These are phyloP conservation scores for Cutaneotrichosporon mucoides DNA, from an alignment of 1,284 basidiomycete genomes.

Conservation along the genomic window DNA sequence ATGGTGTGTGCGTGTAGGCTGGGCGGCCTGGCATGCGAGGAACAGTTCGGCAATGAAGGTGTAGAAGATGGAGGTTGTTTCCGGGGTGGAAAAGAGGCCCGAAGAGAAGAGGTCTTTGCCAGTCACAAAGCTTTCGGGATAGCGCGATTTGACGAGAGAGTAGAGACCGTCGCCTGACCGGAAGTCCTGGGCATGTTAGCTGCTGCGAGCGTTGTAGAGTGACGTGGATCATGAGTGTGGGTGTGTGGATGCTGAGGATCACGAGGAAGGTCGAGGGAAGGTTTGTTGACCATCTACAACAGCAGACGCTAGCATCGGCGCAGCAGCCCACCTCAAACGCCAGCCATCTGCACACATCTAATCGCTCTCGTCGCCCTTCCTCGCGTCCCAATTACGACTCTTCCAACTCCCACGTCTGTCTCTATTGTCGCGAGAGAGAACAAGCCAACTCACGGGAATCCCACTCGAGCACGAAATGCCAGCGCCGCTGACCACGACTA, in stretches of 20 bases:
- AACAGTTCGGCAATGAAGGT: conserved; percentile 90
- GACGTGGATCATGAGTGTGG: background rate
- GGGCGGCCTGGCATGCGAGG: conserved; percentile 69
- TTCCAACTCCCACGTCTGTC: no score
- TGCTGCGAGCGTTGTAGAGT: background rate
- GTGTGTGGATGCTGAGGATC: no score
- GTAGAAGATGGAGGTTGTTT: conserved; percentile 84
- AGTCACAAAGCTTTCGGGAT: conserved; percentile 75
- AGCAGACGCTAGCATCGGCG: no score
- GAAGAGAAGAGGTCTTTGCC: conserved; percentile 88
- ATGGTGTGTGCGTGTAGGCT: conserved; percentile 77
- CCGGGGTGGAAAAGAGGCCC: conserved; percentile 71
- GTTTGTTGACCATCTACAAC: no score
- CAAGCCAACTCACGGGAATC: conserved; percentile 65
- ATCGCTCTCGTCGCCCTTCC: no score
- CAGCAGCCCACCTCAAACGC: no score
- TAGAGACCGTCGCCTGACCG: conserved; percentile 84
- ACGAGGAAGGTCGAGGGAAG: no score
- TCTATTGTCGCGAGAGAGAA: no score
- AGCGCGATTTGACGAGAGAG: conserved; percentile 75
- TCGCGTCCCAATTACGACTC: no score
- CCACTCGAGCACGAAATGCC: conserved; percentile 90
- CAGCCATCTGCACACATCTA: no score
- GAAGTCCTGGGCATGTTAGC: conserved; percentile 63
- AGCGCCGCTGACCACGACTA: conserved; percentile 82